Percentiles rank a stretch among this genome's conserved stretches.
These are phyloP conservation scores for Boeremia exigua DNA, from an alignment of 2,329 filamentous ascomycete species.

Conservation along the genomic window DNA sequence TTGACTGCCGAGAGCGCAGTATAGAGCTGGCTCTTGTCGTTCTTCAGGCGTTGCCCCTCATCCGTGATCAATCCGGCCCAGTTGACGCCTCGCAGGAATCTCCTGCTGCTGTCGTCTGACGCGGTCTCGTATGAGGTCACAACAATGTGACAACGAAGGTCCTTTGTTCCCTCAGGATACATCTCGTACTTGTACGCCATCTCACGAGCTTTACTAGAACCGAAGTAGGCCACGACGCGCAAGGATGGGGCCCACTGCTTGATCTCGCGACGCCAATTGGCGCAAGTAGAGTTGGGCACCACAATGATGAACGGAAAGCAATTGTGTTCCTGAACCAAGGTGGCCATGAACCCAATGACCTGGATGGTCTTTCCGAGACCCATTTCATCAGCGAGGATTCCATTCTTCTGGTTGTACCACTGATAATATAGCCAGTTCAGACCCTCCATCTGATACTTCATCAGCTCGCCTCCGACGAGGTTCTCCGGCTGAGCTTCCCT, in stretches of 20 bases:
- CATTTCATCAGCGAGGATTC: constrained; percentile 97
- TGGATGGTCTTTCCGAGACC: constrained; percentile 97
- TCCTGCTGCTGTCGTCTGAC: constrained; percentile 71
- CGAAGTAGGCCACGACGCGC: constrained; percentile 91
- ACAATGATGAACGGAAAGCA: constrained; percentile 94
- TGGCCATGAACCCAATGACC: constrained; percentile 80
- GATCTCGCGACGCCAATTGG: constrained; percentile 97
- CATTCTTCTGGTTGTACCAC: constrained; percentile 81
- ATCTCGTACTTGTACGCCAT: constrained; percentile 84
- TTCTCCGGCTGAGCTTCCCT: constrained; percentile 74
- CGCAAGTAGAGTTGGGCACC: constrained; percentile 91
- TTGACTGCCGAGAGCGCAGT: constrained; percentile 73
- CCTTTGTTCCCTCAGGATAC: constrained; percentile 69
- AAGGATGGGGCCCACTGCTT: constrained; percentile 89
- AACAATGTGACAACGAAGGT: constrained; percentile 86
- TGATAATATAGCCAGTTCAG: constrained; percentile 95
- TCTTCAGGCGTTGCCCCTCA: constrained; percentile 94
- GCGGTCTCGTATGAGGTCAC: constrained; percentile 95
- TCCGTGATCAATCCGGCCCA: constrained; percentile 93
- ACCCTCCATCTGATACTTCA: constrained; percentile 92
- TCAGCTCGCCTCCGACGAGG: constrained; percentile 79
- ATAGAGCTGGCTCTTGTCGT: constrained; percentile 85
- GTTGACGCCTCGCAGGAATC: constrained; percentile 71
- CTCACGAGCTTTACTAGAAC: constrained; percentile 74
- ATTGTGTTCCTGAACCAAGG: constrained; percentile 65